Evolutionary conservation across 1,139 yeast genomes (phyloP).

Genomic region (Blastobotrys proliferans): DNA sequence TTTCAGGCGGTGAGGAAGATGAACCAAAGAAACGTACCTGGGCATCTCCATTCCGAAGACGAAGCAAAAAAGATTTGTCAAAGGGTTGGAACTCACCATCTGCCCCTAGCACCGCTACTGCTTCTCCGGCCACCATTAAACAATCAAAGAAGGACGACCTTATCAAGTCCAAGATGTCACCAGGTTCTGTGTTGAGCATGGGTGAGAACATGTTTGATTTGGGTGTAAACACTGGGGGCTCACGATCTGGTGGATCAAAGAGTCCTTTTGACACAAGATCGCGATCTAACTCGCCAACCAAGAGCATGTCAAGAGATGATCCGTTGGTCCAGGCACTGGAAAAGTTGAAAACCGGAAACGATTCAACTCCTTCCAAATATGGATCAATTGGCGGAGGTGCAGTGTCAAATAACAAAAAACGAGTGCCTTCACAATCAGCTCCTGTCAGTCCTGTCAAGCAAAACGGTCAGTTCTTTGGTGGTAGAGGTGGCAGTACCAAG

Average conservation of each 20-base stretch:
- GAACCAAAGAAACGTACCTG: conserved; percentile 33
- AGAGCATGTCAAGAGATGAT: conserved; percentile 34
- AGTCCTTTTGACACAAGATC: conserved; percentile 21
- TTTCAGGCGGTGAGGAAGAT: conserved; percentile 19
- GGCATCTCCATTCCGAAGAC: conserved; percentile 39
- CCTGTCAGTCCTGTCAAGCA: conserved; percentile 14
- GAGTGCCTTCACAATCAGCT: conserved; percentile 13
- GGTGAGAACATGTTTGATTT: conserved; percentile 36
- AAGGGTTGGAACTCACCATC: conserved; percentile 26
- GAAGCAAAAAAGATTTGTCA: conserved; percentile 29
- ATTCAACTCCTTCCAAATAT: conserved; percentile 8
- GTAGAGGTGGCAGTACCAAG: too few species aligned
- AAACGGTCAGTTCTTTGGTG: conserved; percentile 15
- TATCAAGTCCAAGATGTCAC: conserved; percentile 3
- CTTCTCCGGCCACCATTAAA: too few species aligned
- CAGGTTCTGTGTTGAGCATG: conserved; percentile 27
- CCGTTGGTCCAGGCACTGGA: conserved; percentile 58
- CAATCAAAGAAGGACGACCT: conserved; percentile 20
- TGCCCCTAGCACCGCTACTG: conserved; percentile 19
- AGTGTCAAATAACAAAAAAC: not conserved
- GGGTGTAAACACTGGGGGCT: conserved; percentile 21
- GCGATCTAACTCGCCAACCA: conserved; percentile 25
- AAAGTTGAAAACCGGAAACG: conserved; percentile 47
- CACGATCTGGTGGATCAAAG: conserved; percentile 11
- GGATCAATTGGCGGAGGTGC: conserved; percentile 12